These are phyloP conservation scores for Apiospora marii DNA, from an alignment of 2,329 filamentous ascomycete genomes.

Conservation along the genomic window DNA sequence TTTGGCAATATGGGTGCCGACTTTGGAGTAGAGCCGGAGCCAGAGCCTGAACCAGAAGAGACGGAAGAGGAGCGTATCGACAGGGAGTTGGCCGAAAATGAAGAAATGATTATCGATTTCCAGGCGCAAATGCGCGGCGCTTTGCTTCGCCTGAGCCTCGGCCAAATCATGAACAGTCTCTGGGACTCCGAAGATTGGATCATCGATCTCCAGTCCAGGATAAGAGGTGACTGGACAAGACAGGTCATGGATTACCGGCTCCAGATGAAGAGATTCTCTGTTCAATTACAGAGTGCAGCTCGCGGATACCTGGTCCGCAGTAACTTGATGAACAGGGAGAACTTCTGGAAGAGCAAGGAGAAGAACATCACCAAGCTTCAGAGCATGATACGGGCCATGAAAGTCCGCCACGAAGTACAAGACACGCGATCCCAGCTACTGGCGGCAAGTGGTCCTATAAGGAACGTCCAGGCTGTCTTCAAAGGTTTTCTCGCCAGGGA, in stretches of 20 bases:
- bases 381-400: conserved; percentile 77
- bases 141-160: conserved; percentile 77
- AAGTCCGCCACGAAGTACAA: conserved; percentile 66
- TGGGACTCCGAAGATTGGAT: conserved; percentile 86
- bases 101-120: conserved; percentile 75
- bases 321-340: conserved; percentile 67
- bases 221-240: conserved; percentile 86
- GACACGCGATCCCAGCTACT: conserved; percentile 63
- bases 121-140: conserved; percentile 89
- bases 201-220: conserved; percentile 82
- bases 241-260: conserved; percentile 84
- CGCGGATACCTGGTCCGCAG: conserved; percentile 79
- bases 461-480: conserved; percentile 70
- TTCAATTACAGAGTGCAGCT: conserved; percentile 78
- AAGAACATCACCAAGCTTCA: conserved; percentile 80
- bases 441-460: conserved; percentile 65
- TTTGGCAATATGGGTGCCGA: conserved; percentile 97
- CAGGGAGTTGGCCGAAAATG: conserved; percentile 81
- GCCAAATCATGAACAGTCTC: conserved; percentile 83
- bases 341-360: conserved; percentile 75
- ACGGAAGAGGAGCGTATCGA: conserved; percentile 90
- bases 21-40: conserved; percentile 83
- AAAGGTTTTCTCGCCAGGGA: conserved; percentile 72
- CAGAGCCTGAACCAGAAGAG: conserved; percentile 69
- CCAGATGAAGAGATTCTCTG: conserved; percentile 82